These are phyloP conservation scores for Carex parvula DNA, from an alignment of 176 grass and related monocot genomes.

Conservation along the genomic window DNA sequence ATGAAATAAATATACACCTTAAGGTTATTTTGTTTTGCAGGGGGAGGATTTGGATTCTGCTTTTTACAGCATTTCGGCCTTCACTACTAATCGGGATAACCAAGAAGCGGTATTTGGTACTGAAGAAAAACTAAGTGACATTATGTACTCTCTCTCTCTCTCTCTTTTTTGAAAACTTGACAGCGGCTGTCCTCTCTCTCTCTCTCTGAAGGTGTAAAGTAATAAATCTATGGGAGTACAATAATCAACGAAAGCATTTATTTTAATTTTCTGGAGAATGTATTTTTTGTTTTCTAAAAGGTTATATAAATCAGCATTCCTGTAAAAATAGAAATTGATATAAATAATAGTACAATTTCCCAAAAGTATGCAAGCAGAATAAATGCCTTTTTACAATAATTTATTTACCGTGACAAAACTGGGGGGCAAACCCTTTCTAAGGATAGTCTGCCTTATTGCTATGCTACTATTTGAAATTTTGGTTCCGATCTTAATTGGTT, in stretches of 20 bases:
- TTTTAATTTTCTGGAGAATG: background rate
- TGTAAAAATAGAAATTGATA: background rate
- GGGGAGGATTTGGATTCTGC: constrained; percentile 97
- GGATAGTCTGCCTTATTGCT: background rate
- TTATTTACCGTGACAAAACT: background rate
- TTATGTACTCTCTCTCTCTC: constrained; percentile 51
- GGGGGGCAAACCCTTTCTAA: background rate
- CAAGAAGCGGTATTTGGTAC: constrained; percentile 86
- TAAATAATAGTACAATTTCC: constrained; percentile 7
- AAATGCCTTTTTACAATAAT: background rate
- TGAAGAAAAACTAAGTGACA: constrained; percentile 88
- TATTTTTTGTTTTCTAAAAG: background rate
- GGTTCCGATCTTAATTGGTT: constrained; percentile 20
- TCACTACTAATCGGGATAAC: constrained; percentile 82
- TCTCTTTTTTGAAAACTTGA: background rate
- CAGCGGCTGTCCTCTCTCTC: background rate
- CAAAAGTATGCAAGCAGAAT: background rate
- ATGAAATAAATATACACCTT: constrained; percentile 8
- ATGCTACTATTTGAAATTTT: background rate
- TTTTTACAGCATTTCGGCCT: constrained; percentile 98
- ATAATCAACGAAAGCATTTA: background rate
- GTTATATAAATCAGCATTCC: background rate
- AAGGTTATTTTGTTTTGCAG: constrained; percentile 30
- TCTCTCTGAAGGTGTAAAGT: background rate
- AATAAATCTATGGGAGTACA: background rate